A percentile compares a stretch with the other conserved stretches of the same genome.
Conservation (phyloP, 768 basidiomycete species). For the Kwoniella sp. region DNA sequence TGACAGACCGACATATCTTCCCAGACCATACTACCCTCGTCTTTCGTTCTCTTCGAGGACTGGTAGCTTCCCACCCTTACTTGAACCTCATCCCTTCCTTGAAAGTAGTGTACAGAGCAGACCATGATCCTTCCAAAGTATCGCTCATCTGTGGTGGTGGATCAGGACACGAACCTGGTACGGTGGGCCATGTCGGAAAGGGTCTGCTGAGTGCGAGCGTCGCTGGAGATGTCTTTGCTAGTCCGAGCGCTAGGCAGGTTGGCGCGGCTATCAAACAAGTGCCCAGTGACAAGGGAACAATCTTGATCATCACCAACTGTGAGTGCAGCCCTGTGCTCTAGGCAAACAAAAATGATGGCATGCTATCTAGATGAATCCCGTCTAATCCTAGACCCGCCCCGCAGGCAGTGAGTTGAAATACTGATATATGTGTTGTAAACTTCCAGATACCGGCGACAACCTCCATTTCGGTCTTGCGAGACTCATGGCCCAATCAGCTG, state of each 20-base stretch:
- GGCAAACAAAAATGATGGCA: not conserved
- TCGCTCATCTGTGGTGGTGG: conserved; percentile 52
- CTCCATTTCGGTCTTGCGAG: conserved; percentile 88
- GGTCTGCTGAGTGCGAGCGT: conserved; percentile 48
- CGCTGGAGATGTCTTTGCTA: conserved; percentile 52
- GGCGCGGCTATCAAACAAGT: conserved; percentile 47
- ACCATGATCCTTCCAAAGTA: conserved; percentile 47
- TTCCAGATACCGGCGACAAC: conserved; percentile 65
- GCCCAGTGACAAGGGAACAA: conserved; percentile 45
- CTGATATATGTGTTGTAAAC: no score
- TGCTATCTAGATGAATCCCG: not conserved
- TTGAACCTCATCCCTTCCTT: conserved; percentile 50
- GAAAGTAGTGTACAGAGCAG: conserved; percentile 50
- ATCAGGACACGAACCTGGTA: conserved; percentile 51
- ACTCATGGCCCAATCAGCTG: conserved; percentile 73
- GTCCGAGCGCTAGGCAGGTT: conserved; percentile 50
- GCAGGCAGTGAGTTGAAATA: no score
- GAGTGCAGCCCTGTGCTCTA: conserved; percentile 4
- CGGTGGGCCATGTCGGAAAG: conserved; percentile 46
- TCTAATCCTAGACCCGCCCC: no score
- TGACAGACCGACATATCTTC: conserved; percentile 53
- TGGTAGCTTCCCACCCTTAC: conserved; percentile 49
- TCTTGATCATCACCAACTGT: conserved; percentile 54
- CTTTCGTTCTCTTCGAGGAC: conserved; percentile 41
- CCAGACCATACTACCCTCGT: conserved; percentile 49